Conservation (phyloP, 73 alveolate species). For the Paramecium primaurelia region DNA sequence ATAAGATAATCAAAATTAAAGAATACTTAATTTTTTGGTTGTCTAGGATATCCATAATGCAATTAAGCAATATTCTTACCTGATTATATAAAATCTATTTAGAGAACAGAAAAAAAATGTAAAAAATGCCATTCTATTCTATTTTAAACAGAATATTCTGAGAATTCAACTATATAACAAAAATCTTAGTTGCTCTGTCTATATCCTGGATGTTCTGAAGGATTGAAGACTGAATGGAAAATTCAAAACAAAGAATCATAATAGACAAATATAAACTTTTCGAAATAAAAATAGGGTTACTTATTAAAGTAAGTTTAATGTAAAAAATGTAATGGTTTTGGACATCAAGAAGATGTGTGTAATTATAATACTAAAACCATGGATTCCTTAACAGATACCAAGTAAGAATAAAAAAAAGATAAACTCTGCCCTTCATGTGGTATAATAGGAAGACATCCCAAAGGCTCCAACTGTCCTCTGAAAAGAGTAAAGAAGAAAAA, state of each 20-base stretch:
- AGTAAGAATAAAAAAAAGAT: background rate
- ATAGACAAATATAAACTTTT: background rate
- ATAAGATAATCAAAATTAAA: constrained; percentile 66
- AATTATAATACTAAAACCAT: background rate
- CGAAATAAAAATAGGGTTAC: background rate
- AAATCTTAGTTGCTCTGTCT: background rate
- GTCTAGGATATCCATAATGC: constrained; percentile 72
- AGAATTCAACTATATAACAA: background rate
- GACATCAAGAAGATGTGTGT: background rate
- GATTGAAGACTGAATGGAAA: background rate
- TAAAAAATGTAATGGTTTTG: background rate
- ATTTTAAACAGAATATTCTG: background rate
- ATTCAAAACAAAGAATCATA: background rate
- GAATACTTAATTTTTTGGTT: constrained; percentile 69
- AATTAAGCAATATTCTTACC: constrained; percentile 57
- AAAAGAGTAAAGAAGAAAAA: constrained; percentile 45
- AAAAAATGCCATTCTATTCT: background rate
- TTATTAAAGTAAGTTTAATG: background rate
- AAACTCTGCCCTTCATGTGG: constrained; percentile 67
- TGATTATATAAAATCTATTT: background rate
- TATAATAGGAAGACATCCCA: constrained; percentile 63
- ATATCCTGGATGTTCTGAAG: background rate
- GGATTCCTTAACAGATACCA: background rate
- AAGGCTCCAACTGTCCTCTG: constrained; percentile 61
- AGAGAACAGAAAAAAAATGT: background rate